Evolutionary conservation across 805 yeast genomes (phyloP), one percentile per base, ranked within the genome.

Genomic region (Yarrowia sp.): DNA sequence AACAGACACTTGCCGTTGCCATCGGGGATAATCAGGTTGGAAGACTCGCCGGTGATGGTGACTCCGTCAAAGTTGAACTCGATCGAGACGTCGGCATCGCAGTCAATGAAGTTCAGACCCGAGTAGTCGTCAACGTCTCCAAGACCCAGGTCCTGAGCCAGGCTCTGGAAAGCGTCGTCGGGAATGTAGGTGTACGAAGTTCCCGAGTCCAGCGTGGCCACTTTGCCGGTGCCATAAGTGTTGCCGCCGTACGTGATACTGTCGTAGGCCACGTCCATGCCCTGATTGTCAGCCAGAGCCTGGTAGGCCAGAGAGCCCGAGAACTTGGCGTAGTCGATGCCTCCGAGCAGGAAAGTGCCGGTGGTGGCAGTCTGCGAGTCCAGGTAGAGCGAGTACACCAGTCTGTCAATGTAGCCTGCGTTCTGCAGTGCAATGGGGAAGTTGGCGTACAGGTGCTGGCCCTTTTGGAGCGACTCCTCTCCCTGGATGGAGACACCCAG

Each of bases 141-240:
- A 2, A 49, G 56, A 3, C 17, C 7, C 3, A 46, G 38, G 8
- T 9, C 24, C 38, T 39, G 4, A 8, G 30, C n/a, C 0, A 63
- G 36, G 10, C 7, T 13, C 15, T 24, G 15, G 55, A 20, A 38
- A 12, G 56, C 55, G 1, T 9, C 14, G n/a, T 47, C 67, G 30
- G 89, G 88, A 42, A 86, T 75, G 71, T 83, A 84, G 9, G 84
- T 74, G 39, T 81, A 74, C 8, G 87, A 80, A 9, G 89, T 81
- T 17, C 90, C 88, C 0, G 88, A 82, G 74, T 87, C 91, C 43
- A 87, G 76, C 15, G 36, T 24, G 14, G 46, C 61, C 0, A 36
- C 38, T 9, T 9, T 9, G 14, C 46, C 20, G 30, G 3, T 24
- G 1, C 14, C 46, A 9, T 15, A 15, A 2, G 5, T 5, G 15